Evolutionary conservation across 2,329 filamentous ascomycete genomes (phyloP).

Genomic region (Graphiopsis chlorocephala): DNA sequence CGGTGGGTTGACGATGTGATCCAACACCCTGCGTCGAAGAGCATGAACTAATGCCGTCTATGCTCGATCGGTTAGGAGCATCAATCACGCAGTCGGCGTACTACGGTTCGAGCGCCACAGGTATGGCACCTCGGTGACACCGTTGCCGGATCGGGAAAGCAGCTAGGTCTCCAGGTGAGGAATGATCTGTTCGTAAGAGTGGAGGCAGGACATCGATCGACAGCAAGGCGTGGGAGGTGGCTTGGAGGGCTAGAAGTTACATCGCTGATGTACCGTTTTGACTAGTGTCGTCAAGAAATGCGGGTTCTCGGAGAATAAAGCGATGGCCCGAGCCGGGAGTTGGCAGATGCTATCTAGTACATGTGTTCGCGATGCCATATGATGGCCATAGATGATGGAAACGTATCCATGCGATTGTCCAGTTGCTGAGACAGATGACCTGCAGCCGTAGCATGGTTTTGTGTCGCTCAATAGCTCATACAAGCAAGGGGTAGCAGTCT

Average conservation of each 20-base stretch:
- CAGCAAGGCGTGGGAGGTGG: background rate
- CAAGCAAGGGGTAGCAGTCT: background rate
- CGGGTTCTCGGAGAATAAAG: background rate
- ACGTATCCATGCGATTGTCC: background rate
- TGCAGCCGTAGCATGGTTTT: background rate
- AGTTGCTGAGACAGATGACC: background rate
- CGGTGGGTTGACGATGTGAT: conserved; percentile 1
- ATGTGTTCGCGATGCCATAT: background rate
- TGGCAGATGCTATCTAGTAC: background rate
- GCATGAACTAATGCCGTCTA: background rate
- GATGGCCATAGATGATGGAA: background rate
- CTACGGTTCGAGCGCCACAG: background rate
- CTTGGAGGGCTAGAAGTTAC: background rate
- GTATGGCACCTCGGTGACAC: background rate
- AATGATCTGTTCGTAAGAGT: background rate
- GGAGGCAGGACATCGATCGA: background rate
- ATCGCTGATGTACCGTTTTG: background rate
- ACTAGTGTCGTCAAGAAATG: conserved; percentile 1
- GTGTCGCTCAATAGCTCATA: background rate
- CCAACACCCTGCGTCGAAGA: conserved; percentile 6
- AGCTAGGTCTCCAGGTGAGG: background rate
- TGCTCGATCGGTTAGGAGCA: conserved; percentile 4
- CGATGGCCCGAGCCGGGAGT: background rate
- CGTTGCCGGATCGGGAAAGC: background rate
- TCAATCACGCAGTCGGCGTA: background rate